Base-by-base conservation (phyloP, 2,329 filamentous ascomycete genomes). In the Acrodontium crateriforme region DNA sequence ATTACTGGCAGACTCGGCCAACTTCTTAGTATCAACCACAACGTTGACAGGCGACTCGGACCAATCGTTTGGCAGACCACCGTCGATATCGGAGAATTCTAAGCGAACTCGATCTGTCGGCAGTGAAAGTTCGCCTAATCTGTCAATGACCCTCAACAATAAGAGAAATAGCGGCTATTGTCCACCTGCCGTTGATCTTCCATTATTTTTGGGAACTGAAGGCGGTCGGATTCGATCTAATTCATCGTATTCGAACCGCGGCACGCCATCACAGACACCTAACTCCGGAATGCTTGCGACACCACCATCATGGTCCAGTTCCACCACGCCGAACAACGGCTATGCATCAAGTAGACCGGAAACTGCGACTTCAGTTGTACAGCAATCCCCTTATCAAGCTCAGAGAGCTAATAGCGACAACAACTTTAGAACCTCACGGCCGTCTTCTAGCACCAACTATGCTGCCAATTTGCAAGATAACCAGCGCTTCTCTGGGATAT, bases 121-220 rank as follows among this genome's bases (percentile, higher is more conserved):
- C 40, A 60, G 39, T 54, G 46, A 52, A 15, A 30, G 28, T 7
- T 43, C 42, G 9, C 39, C 39, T 3, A 32, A 53, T 2, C 47
- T 58, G 25, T 48, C 50, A 24, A 57, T 27, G 27, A 49, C 40
- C 10, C 45, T 49, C 11, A 30, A 44, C 4, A 41, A 40, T 28
- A 68, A 67, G 38, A 71, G 74, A 28, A 81, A 74, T 46, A 75
- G 71, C 16, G 72, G 75, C 28, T 74, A 81, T 41, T 66, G 65
- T 20, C 41, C 41, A 9, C 24, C 32, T 3, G 17, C 24, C 22
- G n/a, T n/a, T n/a, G n/a, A n/a, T n/a, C n/a, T n/a, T n/a, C n/a
- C n/a, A n/a, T n/a, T n/a, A n/a, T n/a, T n/a, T n/a, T n/a, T n/a
- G n/a, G n/a, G n/a, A n/a, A n/a, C n/a, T n/a, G n/a, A n/a, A n/a